A percentile compares a stretch with the other conserved stretches of the same genome.
Conservation (phyloP, 2,329 filamentous ascomycete species). For the Pyrenophora tritici-repentis region DNA sequence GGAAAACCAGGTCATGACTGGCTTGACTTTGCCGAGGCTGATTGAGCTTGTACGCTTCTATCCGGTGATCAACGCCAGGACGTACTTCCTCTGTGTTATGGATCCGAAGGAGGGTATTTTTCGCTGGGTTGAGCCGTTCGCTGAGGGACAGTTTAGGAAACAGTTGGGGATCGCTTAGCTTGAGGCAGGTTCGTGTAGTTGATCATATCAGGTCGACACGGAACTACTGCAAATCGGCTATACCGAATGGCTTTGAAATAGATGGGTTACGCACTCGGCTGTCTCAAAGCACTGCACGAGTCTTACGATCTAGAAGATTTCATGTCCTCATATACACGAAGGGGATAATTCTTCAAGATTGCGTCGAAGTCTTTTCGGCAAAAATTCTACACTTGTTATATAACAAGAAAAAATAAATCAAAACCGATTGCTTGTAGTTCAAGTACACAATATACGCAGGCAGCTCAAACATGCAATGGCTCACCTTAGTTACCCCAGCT, state of each 20-base stretch:
- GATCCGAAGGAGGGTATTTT: conserved; percentile 58
- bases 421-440: neutral
- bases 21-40: conserved; percentile 45
- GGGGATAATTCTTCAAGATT: neutral
- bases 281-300: no score
- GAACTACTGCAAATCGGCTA: no score
- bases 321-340: no score
- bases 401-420: no score
- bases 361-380: no score
- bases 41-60: conserved; percentile 56
- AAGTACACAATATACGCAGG: neutral
- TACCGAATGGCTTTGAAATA: no score
- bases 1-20: conserved; percentile 10
- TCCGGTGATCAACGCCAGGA: conserved; percentile 62
- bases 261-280: no score
- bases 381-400: no score
- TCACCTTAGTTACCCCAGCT: conserved; percentile 1
- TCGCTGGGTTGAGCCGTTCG: conserved; percentile 48
- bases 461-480: neutral
- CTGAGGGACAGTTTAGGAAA: conserved; percentile 13
- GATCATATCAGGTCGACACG: no score
- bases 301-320: no score
- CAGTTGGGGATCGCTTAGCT: neutral
- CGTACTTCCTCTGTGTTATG: conserved; percentile 64
- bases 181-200: no score